Evolutionary conservation across 495 filamentous ascomycete genomes (phyloP).

Genomic region (Chaetomium cochliodes): DNA sequence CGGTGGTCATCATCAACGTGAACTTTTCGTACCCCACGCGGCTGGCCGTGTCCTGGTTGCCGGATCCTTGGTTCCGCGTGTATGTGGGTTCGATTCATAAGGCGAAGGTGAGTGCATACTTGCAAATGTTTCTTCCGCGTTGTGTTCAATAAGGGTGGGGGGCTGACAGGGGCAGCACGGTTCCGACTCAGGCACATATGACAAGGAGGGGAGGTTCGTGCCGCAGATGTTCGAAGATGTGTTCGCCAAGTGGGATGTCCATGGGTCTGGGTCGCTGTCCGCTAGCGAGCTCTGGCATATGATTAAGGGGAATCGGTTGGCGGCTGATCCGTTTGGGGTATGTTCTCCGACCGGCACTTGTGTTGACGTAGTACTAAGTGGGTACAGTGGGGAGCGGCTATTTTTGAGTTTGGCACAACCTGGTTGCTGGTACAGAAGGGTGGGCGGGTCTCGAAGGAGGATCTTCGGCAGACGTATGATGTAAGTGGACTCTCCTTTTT

Average conservation of each 20-base stretch:
- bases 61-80: constrained; percentile 46
- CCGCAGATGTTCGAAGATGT: constrained; percentile 59
- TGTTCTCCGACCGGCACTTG: neutral
- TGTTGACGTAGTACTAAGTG: neutral
- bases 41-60: constrained; percentile 46
- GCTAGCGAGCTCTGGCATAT: constrained; percentile 25
- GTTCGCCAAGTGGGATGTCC: constrained; percentile 54
- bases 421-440: constrained; percentile 51
- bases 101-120: constrained; percentile 35
- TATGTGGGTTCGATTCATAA: constrained; percentile 53
- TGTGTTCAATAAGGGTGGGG: neutral
- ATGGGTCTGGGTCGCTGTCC: constrained; percentile 25
- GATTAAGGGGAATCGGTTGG: constrained; percentile 26
- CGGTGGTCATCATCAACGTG: constrained; percentile 49
- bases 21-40: constrained; percentile 54
- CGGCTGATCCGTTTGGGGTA: constrained; percentile 31
- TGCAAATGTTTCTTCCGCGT: neutral
- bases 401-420: constrained; percentile 49
- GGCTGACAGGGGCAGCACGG: constrained; percentile 44
- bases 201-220: constrained; percentile 54
- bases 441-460: constrained; percentile 48
- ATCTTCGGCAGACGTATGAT: constrained; percentile 45
- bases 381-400: constrained; percentile 31
- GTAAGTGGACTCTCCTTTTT: constrained; percentile 27
- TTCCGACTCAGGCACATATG: constrained; percentile 53